Percentiles rank a stretch among this genome's conserved stretches.
phyloP scores from a whole-genome alignment of 768 basidiomycete genomes.

The Infundibulicybe gibba region DNA sequence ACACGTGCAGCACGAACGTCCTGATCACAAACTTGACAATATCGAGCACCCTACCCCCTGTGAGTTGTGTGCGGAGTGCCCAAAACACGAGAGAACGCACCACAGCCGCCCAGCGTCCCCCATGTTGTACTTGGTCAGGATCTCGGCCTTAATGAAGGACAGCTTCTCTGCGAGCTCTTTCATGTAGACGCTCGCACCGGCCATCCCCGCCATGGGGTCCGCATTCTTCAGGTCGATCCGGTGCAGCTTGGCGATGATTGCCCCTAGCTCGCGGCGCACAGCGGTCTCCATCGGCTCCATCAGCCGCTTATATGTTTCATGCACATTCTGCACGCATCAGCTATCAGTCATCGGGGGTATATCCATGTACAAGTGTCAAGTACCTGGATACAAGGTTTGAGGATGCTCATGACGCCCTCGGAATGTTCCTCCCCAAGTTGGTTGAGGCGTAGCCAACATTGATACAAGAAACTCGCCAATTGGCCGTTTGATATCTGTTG shows the following conservation, averaged over 20 bases:
- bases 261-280: constrained; percentile 76
- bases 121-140: constrained; percentile 66
- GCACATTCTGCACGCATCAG: constrained; percentile 38
- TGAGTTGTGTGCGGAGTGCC: background rate
- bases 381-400: constrained; percentile 62
- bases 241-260: constrained; percentile 81
- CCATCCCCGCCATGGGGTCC: constrained; percentile 63
- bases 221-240: constrained; percentile 76
- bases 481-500: constrained; percentile 78
- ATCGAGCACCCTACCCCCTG: constrained; percentile 44
- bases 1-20: constrained; percentile 91
- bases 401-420: constrained; percentile 46
- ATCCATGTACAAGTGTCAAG: constrained; percentile 10
- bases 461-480: constrained; percentile 76
- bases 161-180: constrained; percentile 90
- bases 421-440: constrained; percentile 67
- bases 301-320: constrained; percentile 48
- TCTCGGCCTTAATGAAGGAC: constrained; percentile 71
- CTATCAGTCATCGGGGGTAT: background rate
- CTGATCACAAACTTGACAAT: constrained; percentile 79
- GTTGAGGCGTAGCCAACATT: constrained; percentile 67
- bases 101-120: constrained; percentile 74
- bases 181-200: constrained; percentile 82
- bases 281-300: constrained; percentile 60
- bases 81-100: constrained; percentile 37